Base-by-base conservation (phyloP, 2,329 filamentous ascomycete species). In the Botryotinia convoluta region DNA sequence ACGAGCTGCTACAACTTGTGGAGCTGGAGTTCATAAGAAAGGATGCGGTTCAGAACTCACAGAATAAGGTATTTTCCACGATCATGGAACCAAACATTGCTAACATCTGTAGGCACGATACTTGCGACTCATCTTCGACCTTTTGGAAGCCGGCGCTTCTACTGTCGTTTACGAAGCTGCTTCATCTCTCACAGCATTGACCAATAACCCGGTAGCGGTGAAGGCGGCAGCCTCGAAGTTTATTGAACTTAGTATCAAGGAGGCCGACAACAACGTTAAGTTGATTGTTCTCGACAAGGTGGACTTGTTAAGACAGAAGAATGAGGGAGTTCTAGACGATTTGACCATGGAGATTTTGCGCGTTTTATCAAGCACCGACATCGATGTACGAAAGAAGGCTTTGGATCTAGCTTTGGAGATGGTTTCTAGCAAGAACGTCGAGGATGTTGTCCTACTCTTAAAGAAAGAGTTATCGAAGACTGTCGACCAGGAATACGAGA, bases 391-490 rank as follows among this genome's bases (percentile, higher is more conserved):
- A 79, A 91, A 91, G 83, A 98, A 98, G 84, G 94, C 95, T 26
- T 88, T 99, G 42, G 87, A 89, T 73, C 93, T 99, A 79, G 95
- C 95, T 20, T 86, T 99, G 82, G 95, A 98, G 77, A 98, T 99
- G 96, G 94, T 99, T 8, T 96, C 95, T 0, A 98, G 95, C 88
- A 97, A 97, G 85, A 99, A 99, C 77, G 95, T 99, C 10, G 96
- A 98, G 81, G 96, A 99, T 80, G 96, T 99, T 22, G 93, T 99
- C 35, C 89, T 98, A 80, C 87, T 99, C 1, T 87, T 99, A 74
- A 99, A 99, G 86, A 99, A 99, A 83, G 96, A 99, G 82, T 89
- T 99, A 42, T 91, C 94, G 76, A 99, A 98, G 87, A 99, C 96
- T 0, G 94, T 98, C 61, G 95, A 99, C 80, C 95, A 98, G 83